Evolutionary conservation across 2,329 filamentous ascomycete species (phyloP), one percentile per base, ranked within the genome.

Genomic region (Xenosphaeropsis pyriputrescens): DNA sequence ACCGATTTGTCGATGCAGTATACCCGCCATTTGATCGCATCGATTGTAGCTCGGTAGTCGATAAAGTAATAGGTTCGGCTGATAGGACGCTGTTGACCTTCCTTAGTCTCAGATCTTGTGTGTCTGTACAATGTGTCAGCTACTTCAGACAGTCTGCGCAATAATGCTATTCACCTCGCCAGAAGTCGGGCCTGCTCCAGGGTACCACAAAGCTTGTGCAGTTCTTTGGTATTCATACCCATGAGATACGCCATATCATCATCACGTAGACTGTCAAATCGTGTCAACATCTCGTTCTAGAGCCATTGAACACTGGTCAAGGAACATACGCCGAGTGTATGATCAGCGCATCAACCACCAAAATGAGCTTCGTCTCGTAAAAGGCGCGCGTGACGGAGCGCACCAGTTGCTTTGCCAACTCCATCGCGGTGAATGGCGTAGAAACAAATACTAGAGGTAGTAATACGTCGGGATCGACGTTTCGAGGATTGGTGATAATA

Each of bases 31-130:
- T 98, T 98, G 61, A 94, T 93, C 35, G 85, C 85, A 60, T 98
- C 91, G 52, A 98, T 85, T 29, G 89, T 85, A 41, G 85, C 82
- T 42, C 91, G 85, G 53, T 93, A 93, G 56, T 95, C 88, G 56
- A 98, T 89, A 60, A 85, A 98, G 64, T 93, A 98, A 68, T 94
- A 98, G 44, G 89, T 93, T 50, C 85, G 75, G 54, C 81, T 86
- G 47, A 82, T 79, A 5, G 85, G 81, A 37, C 86, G 79, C 41
- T 82, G 79, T 42, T 86, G 83, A 37, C 84, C 85, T 53, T 88
- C 82, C 47, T 79, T 78, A 39, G 82, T 64, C 56, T 94, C 86
- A 36, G 78, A 73, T 43, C 85, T 78, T 22, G 78, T 76, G 56
- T 79, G 78, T 50, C 72, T 84, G 52, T 30, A 41, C 26, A 29